phyloP scores from a whole-genome alignment of 1,284 basidiomycete genomes.

The Rhodotorula sp. region DNA sequence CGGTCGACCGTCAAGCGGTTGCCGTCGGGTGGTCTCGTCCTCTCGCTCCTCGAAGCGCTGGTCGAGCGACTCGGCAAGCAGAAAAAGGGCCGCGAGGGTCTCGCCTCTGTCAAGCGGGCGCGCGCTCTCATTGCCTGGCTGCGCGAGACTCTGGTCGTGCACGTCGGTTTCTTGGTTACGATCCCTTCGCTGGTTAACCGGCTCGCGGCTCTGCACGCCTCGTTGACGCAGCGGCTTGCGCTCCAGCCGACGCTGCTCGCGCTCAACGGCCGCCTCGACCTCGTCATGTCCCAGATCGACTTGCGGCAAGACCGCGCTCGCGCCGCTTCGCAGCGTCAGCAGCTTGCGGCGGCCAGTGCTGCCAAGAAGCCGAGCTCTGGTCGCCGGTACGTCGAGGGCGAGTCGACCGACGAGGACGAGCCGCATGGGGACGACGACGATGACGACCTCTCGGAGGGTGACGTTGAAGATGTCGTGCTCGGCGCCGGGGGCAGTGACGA shows the following conservation, averaged over 20 bases:
- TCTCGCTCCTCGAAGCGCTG: constrained; percentile 83
- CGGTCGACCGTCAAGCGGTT: constrained; percentile 83
- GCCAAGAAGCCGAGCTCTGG: constrained; percentile 42
- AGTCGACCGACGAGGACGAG: constrained; percentile 49
- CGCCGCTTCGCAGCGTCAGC: constrained; percentile 27
- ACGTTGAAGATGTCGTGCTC: constrained; percentile 30
- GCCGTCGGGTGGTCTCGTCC: constrained; percentile 75
- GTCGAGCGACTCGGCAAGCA: constrained; percentile 78
- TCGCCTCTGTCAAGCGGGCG: constrained; percentile 66
- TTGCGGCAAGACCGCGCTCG: constrained; percentile 39
- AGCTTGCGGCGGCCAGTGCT: constrained; percentile 47
- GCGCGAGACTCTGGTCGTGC: constrained; percentile 76
- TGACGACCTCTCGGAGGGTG: constrained; percentile 33
- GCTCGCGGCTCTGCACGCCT: constrained; percentile 66
- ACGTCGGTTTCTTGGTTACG: constrained; percentile 92
- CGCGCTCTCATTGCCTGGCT: constrained; percentile 89
- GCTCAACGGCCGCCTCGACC: constrained; percentile 70
- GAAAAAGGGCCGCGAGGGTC: constrained; percentile 70
- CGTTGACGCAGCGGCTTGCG: constrained; percentile 68
- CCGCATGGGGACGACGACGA: constrained; percentile 16
- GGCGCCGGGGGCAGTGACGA: constrained; percentile 25
- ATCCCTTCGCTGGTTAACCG: constrained; percentile 41
- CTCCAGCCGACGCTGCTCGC: constrained; percentile 44
- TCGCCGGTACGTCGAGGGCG: constrained; percentile 65
- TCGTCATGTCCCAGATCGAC: constrained; percentile 69